Base-by-base conservation (phyloP, 192 early-diverging fungal genomes). In the Coemansia sp. region DNA sequence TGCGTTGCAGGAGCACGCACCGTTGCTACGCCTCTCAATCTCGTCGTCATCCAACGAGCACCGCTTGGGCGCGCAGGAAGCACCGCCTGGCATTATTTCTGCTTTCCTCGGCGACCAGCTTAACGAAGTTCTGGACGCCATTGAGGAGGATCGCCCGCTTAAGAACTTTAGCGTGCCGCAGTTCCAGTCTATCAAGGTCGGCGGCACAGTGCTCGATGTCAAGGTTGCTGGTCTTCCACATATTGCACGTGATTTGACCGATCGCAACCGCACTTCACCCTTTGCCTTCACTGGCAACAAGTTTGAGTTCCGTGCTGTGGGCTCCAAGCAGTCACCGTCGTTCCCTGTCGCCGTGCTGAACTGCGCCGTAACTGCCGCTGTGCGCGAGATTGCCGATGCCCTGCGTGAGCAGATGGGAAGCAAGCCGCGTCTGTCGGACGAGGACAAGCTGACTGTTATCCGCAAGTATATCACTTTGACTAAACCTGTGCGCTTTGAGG, bases 271-370 rank as follows among this genome's bases (percentile, higher is more conserved):
- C 74, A 99, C 97, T 30, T 97, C 95, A 58, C 95, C 97, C 39
- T 97, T 99, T 64, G 97, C 97, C 59, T 99, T 99, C 80, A 99
- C 97, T 64, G 97, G 97, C 46, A 99, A 99, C 91, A 99, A 99
- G 88, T 99, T 99, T 69, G 97, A 99, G 87, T 98, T 97, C 95
- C 93, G 95, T 82, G 94, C 97, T 50, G 95, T 97, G 27, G 97
- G 97, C 50, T 95, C 97, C 68, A 96, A 96, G 86, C 95, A 96
- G 84, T 95, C 94, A 21, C 92, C 94, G 27, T 93, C 97, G 36
- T 97, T 97, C 90, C 95, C 97, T 17, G 89, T 95, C 54, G 92
- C 94, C 0, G 78, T 99, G 64, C 82, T 97, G 54, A 99, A 97
- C 87, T 85, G 93, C 65, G 92, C 93, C 51, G 95, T 97, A 24